Percentiles rank a stretch among this genome's conserved stretches.
phyloP scores from a whole-genome alignment of 2,329 filamentous ascomycete species.

The Didymella keratinophila region DNA sequence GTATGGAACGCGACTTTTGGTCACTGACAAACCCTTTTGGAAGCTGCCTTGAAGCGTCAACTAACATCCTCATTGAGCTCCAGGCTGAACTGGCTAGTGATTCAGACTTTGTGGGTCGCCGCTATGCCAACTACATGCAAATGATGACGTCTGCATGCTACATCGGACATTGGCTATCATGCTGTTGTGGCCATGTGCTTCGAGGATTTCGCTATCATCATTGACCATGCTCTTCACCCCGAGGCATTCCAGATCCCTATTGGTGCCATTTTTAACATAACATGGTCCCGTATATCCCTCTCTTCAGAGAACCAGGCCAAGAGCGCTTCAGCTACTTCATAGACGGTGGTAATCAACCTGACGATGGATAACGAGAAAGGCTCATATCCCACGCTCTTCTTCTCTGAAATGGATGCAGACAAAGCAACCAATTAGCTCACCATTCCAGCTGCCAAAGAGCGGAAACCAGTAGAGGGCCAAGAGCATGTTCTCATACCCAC shows the following conservation, averaged over 20 bases:
- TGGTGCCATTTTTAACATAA: background rate
- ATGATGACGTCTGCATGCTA: slow-evolving; percentile 1
- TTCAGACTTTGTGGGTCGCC: background rate
- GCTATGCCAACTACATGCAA: background rate
- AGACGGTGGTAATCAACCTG: slow-evolving; percentile 1
- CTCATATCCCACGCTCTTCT: background rate
- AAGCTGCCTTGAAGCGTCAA: background rate
- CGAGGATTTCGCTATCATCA: slow-evolving; percentile 4
- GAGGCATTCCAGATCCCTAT: background rate
- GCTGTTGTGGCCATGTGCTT: slow-evolving; percentile 17
- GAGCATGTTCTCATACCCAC: background rate
- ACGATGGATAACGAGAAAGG: slow-evolving; percentile 2
- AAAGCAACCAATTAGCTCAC: slow-evolving; percentile 2
- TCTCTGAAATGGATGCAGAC: slow-evolving; percentile 6
- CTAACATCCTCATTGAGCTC: background rate
- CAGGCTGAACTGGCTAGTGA: background rate
- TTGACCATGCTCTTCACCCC: slow-evolving; percentile 11
- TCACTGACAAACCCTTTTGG: background rate
- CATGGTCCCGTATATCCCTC: slow-evolving; percentile 3
- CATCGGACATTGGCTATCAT: slow-evolving; percentile 9
- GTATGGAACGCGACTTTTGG: slow-evolving; percentile 2
- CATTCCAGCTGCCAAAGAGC: slow-evolving; percentile 6
- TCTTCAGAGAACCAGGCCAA: background rate
- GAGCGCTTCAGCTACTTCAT: slow-evolving; percentile 9
- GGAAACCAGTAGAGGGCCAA: background rate